Evolutionary conservation across 2,329 filamentous ascomycete genomes (phyloP), one percentile per base, ranked within the genome.

Genomic region (Ceratocystis lukuohia): DNA sequence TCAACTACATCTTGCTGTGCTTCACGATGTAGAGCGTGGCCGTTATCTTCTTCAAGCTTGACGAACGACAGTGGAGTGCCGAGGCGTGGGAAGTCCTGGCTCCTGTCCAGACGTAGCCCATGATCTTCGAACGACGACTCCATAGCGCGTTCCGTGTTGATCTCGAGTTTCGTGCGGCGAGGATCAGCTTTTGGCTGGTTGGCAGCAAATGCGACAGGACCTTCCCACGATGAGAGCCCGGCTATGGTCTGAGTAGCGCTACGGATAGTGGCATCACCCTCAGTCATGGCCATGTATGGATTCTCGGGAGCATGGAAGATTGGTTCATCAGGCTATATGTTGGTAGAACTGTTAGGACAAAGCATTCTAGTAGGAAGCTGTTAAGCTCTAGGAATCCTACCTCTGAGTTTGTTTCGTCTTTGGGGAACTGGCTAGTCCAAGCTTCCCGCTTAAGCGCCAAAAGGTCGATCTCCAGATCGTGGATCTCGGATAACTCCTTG

Each of bases 81-180:
- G 8, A 63, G 61, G 28, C 61, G 61, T 6, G 61, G 61, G 20
- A 63, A 63, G 41, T 50, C 61, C 6, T 63, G 61, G 8, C 41
- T 63, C 56, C 30, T 30, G 56, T 59, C 56, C 56, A 59, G 28
- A 30, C 56, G 56, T n/a, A 59, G 56, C 56, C 56, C 56, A 25
- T 59, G 56, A 33, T 59, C 56, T 37, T 59, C 56, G 56, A 59
- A 59, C 28, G 61, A 48, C 46, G 46, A 33, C 44, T 63, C 41
- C 61, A 63, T 63, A 28, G 61, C 61, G 46, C 25, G 44, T 63
- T 63, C 61, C 2, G 61, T 63, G 61, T 48, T 48, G 17, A 63
- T 46, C 44, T 48, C 46, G 30, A 63, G 61, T 30, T 63, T 63
- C 17, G 61, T 63, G 15, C 61, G 44, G 37, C 61, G 61, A 25